phyloP scores from a whole-genome alignment of 352 stramenopile genomes.

The Phytophthora sp. region DNA sequence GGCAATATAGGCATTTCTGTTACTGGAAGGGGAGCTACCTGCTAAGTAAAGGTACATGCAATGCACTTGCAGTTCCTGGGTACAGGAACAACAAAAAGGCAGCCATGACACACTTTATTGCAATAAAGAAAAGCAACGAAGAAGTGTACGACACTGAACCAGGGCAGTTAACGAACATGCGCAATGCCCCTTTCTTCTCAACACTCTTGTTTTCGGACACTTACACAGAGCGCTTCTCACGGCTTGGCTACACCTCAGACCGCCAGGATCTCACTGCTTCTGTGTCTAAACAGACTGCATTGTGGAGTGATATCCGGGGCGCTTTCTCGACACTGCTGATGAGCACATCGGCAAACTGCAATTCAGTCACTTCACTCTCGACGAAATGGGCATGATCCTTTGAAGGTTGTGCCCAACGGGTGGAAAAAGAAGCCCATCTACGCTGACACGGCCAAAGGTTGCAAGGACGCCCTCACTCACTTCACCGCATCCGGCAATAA shows the following conservation, averaged over 20 bases:
- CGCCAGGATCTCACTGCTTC: not conserved
- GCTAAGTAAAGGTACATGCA: too few relatives aligned
- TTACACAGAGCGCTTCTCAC: not conserved
- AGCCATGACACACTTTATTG: too few relatives aligned
- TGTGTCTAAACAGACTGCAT: not conserved
- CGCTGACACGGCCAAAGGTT: not conserved
- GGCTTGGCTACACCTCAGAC: not conserved
- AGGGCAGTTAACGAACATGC: not conserved
- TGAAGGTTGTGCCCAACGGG: not conserved
- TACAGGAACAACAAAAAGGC: not conserved
- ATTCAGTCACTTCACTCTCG: not conserved
- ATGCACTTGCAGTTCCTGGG: too few relatives aligned
- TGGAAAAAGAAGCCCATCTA: not conserved
- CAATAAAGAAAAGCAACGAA: not conserved
- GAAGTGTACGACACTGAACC: not conserved
- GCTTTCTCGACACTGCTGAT: not conserved
- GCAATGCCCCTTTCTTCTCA: not conserved
- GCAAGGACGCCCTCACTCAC: not conserved
- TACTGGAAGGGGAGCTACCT: too few relatives aligned
- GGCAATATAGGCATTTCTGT: too few relatives aligned
- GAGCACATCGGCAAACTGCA: not conserved
- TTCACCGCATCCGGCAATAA: too few relatives aligned
- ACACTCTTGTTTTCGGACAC: not conserved
- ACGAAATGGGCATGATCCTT: not conserved
- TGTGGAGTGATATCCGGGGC: not conserved